Conservation (phyloP, 75 land plant species). For the Larix kaempferi region DNA sequence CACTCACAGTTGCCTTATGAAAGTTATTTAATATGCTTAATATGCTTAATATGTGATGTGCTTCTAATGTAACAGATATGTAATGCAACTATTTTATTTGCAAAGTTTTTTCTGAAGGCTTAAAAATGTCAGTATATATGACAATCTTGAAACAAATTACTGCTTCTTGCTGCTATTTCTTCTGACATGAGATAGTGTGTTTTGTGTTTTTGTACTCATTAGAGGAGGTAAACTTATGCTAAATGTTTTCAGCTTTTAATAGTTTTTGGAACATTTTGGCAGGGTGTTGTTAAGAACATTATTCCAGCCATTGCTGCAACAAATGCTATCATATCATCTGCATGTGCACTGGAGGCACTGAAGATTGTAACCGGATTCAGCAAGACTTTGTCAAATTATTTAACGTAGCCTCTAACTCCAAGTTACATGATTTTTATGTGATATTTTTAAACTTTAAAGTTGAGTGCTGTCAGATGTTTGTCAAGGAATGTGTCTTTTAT, state of each 20-base stretch:
- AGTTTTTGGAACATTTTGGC: slow-evolving; percentile 8
- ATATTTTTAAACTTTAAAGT: too few species aligned
- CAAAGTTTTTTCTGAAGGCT: background rate
- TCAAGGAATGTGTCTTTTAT: too few species aligned
- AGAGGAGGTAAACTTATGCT: too few species aligned
- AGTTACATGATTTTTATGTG: background rate
- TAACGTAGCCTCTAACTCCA: slow-evolving; percentile 51
- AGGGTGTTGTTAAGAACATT: slow-evolving; percentile 99
- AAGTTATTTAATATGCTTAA: too few species aligned
- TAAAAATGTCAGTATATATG: background rate
- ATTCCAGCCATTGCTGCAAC: slow-evolving; percentile 99
- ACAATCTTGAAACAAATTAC: background rate
- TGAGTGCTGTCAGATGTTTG: too few species aligned
- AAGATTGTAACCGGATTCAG: slow-evolving; percentile 95
- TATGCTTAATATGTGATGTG: too few species aligned
- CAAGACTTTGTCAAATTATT: slow-evolving; percentile 80
- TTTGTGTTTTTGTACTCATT: too few species aligned
- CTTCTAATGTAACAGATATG: too few species aligned
- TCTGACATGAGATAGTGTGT: background rate
- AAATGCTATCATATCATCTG: slow-evolving; percentile 95
- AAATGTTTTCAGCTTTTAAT: too few species aligned
- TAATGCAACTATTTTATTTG: too few species aligned
- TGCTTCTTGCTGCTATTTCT: background rate
- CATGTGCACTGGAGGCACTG: slow-evolving; percentile 89
- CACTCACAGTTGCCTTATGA: too few species aligned